Base-by-base conservation (phyloP, 345 rosid genomes). In the Mercurialis annua region DNA sequence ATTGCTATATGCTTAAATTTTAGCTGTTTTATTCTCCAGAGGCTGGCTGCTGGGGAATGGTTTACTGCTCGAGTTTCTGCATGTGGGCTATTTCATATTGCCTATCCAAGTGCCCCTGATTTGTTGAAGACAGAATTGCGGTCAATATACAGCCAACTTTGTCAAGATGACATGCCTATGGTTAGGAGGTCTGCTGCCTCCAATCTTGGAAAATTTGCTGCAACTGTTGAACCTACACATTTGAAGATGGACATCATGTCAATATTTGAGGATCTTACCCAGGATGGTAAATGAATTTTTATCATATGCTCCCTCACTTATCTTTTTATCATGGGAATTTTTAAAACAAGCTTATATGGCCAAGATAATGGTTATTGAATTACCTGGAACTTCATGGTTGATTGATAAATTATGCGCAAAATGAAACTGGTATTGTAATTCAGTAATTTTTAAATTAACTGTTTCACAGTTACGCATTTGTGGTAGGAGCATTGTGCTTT, bases 81-180 rank as follows among this genome's bases (percentile, higher is more conserved):
- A 3, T 93, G 97, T 77, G 97, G 97, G 21, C 77, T 93, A 51
- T 90, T 90, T 72, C 96, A 93, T 74, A 90, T 90, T 81, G 96
- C 89, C 23, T 93, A 93, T 71, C 91, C 95, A 23, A 85, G 96
- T 76, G 97, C 98, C 46, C 75, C 94, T 10, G 97, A 93, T 63
- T 51, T 62, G 76, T 51, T 81, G 76, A 90, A 89, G 77, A 80
- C 89, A 26, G 96, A 93, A 82, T 68, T 90, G 68, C 78, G 96
- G 69, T 76, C 88, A 15, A 66, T 79, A 71, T 93, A 87, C 68
- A 78, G 80, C 52, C 97, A 89, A 66, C 81, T 93, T 26, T 93
- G 98, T 79, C 95, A 90, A 84, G 97, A 93, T 82, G 98, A 90
- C 81, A 90, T 90, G 98, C 98, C 97, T 44, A 93, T 87, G 97